phyloP scores from a whole-genome alignment of 2,329 filamentous ascomycete species.

The Trichophyton schoenleinii region DNA sequence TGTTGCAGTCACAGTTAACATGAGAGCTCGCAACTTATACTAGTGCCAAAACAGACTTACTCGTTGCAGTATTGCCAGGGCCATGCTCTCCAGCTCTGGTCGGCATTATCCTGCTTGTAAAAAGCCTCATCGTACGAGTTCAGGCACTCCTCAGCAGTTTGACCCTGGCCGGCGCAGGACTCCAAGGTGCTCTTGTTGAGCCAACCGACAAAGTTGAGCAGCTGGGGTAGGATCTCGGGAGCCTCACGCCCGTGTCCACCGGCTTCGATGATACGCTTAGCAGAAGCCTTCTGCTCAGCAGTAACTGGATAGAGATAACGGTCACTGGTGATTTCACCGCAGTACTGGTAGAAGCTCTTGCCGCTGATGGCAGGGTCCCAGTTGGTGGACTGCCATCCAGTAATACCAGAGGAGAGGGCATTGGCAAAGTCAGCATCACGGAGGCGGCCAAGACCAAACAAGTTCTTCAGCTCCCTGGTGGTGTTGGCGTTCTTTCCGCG shows the following conservation, averaged over 20 bases:
- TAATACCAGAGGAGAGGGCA: conserved; percentile 34
- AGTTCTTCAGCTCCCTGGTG: conserved; percentile 39
- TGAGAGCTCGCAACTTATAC: neutral
- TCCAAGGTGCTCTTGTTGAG: conserved; percentile 35
- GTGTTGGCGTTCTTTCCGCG: conserved; percentile 33
- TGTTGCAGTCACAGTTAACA: conserved; percentile 14
- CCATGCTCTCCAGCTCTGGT: conserved; percentile 41
- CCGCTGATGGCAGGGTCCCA: conserved; percentile 47
- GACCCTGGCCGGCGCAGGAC: conserved; percentile 24
- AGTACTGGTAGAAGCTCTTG: conserved; percentile 41
- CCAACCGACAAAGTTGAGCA: conserved; percentile 48
- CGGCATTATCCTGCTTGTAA: conserved; percentile 35
- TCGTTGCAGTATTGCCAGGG: conserved; percentile 45
- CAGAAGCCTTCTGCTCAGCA: conserved; percentile 26
- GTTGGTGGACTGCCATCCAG: conserved; percentile 43
- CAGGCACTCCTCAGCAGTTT: conserved; percentile 42
- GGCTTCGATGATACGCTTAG: conserved; percentile 34
- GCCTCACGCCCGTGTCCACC: conserved; percentile 37
- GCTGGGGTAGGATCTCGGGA: conserved; percentile 34
- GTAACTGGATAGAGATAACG: conserved; percentile 33
- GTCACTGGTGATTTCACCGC: conserved; percentile 42
- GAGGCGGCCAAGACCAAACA: conserved; percentile 36
- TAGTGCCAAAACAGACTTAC: conserved; percentile 11
- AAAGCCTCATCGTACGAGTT: conserved; percentile 35
- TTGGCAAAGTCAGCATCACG: conserved; percentile 43